Conservation (phyloP, 2,329 filamentous ascomycete species). For the Pezicula carpinea region DNA sequence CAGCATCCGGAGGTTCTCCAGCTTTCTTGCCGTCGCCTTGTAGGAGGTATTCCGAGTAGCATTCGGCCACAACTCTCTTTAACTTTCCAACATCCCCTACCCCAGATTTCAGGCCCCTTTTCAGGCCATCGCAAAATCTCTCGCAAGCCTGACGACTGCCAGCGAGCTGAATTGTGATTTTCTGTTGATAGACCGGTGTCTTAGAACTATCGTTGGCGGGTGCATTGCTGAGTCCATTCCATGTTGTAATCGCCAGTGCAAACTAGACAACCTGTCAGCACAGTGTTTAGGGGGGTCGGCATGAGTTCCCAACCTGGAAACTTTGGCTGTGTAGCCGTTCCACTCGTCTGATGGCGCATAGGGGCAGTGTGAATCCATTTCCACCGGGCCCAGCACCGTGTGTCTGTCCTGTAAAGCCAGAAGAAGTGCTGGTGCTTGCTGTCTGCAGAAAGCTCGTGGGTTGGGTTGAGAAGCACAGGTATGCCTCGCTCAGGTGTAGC, state of each 20-base stretch:
- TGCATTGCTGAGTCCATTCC: conserved; percentile 67
- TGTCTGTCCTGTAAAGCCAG: conserved; percentile 85
- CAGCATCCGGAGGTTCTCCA: conserved; percentile 79
- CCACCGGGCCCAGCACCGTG: conserved; percentile 88
- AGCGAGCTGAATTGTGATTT: conserved; percentile 86
- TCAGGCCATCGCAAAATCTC: conserved; percentile 92
- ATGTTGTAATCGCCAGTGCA: conserved; percentile 89
- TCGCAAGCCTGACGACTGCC: conserved; percentile 87
- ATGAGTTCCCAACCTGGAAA: conserved; percentile 52
- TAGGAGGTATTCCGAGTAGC: conserved; percentile 84
- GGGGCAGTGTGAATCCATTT: conserved; percentile 91
- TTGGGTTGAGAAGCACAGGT: conserved; percentile 94
- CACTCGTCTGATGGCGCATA: conserved; percentile 86
- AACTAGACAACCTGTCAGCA: conserved; percentile 49
- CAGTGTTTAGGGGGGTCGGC: conserved; percentile 28
- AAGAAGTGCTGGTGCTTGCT: conserved; percentile 74
- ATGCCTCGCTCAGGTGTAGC: conserved; percentile 89
- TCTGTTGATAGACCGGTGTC: conserved; percentile 57
- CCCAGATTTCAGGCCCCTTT: conserved; percentile 79
- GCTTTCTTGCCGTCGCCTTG: conserved; percentile 57
- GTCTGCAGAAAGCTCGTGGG: conserved; percentile 80
- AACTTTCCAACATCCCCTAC: conserved; percentile 86
- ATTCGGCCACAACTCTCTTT: conserved; percentile 73
- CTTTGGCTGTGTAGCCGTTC: conserved; percentile 90
- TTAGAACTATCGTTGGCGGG: conserved; percentile 43